phyloP scores from a whole-genome alignment of 768 basidiomycete genomes.

The Lentinula boryana region DNA sequence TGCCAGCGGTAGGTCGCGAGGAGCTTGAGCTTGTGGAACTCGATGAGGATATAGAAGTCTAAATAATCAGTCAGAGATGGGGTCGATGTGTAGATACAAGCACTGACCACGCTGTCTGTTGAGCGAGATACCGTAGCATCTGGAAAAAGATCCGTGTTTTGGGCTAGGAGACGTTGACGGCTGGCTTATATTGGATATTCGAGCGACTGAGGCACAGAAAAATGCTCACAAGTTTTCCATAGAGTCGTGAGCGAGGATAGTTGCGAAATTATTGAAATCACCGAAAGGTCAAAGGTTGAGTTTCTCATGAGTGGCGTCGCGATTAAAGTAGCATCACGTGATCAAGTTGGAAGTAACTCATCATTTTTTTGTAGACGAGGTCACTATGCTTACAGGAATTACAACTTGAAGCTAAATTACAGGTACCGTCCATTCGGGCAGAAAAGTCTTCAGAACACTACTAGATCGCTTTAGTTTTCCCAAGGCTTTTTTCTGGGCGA shows the following conservation, averaged over 20 bases:
- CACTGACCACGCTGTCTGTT: background rate
- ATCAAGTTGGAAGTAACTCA: background rate
- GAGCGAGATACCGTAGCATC: background rate
- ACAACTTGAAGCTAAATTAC: no score
- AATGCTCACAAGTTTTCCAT: slow-evolving; percentile 6
- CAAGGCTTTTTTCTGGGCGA: slow-evolving; percentile 60
- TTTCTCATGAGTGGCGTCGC: background rate
- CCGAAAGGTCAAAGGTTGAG: background rate
- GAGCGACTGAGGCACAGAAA: background rate
- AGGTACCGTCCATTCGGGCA: no score
- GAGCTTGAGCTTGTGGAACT: background rate
- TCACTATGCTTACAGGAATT: background rate
- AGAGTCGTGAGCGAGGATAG: no score
- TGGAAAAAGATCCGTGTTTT: slow-evolving; percentile 3
- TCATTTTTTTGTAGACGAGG: background rate
- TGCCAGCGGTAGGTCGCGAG: background rate
- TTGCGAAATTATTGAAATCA: no score
- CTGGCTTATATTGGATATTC: background rate
- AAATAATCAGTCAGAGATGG: background rate
- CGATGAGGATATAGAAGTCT: background rate
- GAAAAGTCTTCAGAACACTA: background rate
- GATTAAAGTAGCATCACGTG: background rate
- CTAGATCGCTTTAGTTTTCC: slow-evolving; percentile 32
- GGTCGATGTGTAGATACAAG: background rate
- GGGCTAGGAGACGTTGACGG: slow-evolving; percentile 6